Conservation (phyloP, 1,284 basidiomycete species). For the Cerioporus squamosus region DNA sequence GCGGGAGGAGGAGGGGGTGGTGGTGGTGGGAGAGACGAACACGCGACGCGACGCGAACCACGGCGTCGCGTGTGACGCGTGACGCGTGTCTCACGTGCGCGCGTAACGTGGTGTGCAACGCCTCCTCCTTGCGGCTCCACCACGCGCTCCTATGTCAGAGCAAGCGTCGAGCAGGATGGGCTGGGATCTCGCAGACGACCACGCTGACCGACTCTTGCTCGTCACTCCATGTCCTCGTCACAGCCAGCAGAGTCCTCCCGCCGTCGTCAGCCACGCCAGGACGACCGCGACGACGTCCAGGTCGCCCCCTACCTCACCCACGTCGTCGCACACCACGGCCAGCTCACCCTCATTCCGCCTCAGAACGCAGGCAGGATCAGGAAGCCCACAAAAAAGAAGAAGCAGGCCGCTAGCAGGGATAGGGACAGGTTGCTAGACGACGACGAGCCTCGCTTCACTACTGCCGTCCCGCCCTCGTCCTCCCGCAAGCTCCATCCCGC, state of each 20-base stretch:
- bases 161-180: constrained; percentile 3
- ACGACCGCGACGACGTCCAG: constrained; percentile 40
- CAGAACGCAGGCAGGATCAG: constrained; percentile 59
- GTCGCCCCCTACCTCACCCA: constrained; percentile 64
- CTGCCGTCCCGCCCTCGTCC: constrained; percentile 33
- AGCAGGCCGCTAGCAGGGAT: constrained; percentile 10
- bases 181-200: constrained; percentile 8
- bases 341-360: constrained; percentile 50
- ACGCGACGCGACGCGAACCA: not conserved
- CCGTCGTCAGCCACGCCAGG: constrained; percentile 7
- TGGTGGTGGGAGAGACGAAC: not conserved
- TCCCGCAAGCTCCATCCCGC: constrained; percentile 32
- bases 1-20: not conserved
- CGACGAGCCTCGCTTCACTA: constrained; percentile 42
- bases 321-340: constrained; percentile 57
- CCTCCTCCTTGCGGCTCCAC: no score
- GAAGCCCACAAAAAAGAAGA: constrained; percentile 41
- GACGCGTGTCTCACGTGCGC: constrained; percentile 19
- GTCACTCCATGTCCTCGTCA: constrained; percentile 19
- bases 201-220: constrained; percentile 7
- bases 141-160: not conserved
- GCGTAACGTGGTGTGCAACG: not conserved
- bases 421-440: constrained; percentile 13
- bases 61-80: constrained; percentile 16
- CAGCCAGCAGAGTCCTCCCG: constrained; percentile 8